A percentile compares a stretch with the other conserved stretches of the same genome.
Evolutionary conservation across 2,329 filamentous ascomycete genomes (phyloP).

Genomic region (Talaromyces sp.): DNA sequence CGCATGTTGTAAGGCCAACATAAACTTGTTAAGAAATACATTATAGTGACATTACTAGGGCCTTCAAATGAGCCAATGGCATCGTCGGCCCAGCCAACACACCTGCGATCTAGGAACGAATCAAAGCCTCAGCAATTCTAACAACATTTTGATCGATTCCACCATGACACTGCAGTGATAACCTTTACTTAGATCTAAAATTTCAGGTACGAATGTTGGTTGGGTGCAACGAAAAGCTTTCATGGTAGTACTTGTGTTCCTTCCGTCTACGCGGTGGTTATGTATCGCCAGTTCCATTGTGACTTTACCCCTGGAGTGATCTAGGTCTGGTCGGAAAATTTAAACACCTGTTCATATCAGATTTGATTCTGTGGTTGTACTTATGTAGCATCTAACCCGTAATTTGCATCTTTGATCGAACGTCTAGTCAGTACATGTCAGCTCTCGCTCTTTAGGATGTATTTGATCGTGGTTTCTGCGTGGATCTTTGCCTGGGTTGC

Average conservation of each 20-base stretch:
- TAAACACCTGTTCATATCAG: neutral
- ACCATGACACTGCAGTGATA: neutral
- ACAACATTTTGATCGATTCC: neutral
- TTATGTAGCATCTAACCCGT: neutral
- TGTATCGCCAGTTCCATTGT: neutral
- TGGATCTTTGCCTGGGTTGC: neutral
- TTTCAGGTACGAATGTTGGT: neutral
- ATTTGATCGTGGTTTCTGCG: neutral
- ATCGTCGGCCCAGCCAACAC: neutral
- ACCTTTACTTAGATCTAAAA: neutral
- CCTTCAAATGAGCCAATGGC: neutral
- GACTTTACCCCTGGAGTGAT: neutral
- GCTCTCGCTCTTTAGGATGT: neutral
- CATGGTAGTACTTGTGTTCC: neutral
- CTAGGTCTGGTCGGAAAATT: neutral
- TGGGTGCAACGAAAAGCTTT: neutral
- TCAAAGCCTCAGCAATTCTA: neutral
- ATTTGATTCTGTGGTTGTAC: neutral
- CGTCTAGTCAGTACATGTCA: neutral
- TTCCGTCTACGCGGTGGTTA: neutral
- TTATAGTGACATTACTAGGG: neutral
- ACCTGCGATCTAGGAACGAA: neutral
- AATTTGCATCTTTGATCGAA: neutral
- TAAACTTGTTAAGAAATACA: neutral
- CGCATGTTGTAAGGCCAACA: neutral